Evolutionary conservation across 1,139 yeast genomes (phyloP).

Genomic region (Groenewaldozyma auringiensis): DNA sequence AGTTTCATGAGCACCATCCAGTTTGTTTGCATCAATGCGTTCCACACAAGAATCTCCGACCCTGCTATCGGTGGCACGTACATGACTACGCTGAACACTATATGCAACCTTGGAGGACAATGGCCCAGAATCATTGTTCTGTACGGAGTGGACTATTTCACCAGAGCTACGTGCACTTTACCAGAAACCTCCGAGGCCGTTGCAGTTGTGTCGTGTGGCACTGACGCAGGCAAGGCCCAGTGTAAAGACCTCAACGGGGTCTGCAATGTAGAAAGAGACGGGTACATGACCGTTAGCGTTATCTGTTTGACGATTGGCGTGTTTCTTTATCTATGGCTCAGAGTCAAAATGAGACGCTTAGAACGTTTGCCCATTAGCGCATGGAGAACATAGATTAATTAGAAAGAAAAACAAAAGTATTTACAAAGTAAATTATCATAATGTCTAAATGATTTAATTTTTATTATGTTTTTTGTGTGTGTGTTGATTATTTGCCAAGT

Average conservation of each 20-base stretch:
- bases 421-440: neutral
- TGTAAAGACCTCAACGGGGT: conserved; percentile 52
- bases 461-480: neutral
- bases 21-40: conserved; percentile 89
- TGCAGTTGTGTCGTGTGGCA: conserved; percentile 32
- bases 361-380: conserved; percentile 58
- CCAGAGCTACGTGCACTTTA: conserved; percentile 49
- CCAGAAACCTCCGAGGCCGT: conserved; percentile 16
- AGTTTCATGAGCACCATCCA: conserved; percentile 93
- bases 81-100: conserved; percentile 91
- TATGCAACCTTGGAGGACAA: conserved; percentile 91
- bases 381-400: conserved; percentile 42
- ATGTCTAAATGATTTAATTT: neutral
- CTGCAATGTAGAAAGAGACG: conserved; percentile 56
- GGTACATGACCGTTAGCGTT: conserved; percentile 71
- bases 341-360: conserved; percentile 46
- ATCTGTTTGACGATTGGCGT: conserved; percentile 66
- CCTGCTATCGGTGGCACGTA: conserved; percentile 96
- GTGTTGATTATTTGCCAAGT: no score
- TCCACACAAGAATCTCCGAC: conserved; percentile 92
- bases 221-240: conserved; percentile 37
- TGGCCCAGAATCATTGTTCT: conserved; percentile 88
- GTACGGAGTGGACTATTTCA: conserved; percentile 70
- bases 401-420: neutral
- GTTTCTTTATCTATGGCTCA: conserved; percentile 62